phyloP scores from a whole-genome alignment of 352 stramenopile species.

The Phytophthora agathidicida region DNA sequence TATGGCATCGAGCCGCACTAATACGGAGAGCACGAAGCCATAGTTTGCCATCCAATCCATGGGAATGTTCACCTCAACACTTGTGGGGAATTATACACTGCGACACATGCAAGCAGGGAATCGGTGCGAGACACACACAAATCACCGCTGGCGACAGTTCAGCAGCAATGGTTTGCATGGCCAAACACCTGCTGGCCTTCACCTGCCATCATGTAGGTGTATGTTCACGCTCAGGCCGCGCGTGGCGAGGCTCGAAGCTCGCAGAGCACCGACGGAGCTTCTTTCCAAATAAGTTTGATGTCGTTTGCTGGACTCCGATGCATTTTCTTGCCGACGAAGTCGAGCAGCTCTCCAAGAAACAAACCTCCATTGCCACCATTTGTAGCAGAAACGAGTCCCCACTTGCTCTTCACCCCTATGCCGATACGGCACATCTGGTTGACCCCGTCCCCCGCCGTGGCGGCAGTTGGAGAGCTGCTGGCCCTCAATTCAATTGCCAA shows the following conservation, averaged over 20 bases:
- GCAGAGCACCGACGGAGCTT: slow-evolving; percentile 4
- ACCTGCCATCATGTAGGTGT: too few species aligned
- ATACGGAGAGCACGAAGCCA: not conserved
- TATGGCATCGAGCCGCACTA: too few species aligned
- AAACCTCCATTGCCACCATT: slow-evolving; percentile 11
- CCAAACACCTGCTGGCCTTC: not conserved
- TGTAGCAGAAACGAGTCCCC: slow-evolving; percentile 40
- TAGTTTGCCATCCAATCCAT: slow-evolving; percentile 3
- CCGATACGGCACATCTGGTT: slow-evolving; percentile 26
- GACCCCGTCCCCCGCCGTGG: slow-evolving; percentile 30
- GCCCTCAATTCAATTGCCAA: slow-evolving; percentile 36
- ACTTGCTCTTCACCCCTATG: slow-evolving; percentile 27
- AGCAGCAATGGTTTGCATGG: slow-evolving; percentile 20
- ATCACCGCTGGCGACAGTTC: slow-evolving; percentile 38
- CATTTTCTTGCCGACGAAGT: slow-evolving; percentile 4
- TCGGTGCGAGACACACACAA: slow-evolving; percentile 14
- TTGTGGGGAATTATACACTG: slow-evolving; percentile 29
- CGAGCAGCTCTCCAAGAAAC: slow-evolving; percentile 14
- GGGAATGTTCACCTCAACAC: slow-evolving; percentile 4
- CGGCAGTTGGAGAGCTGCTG: slow-evolving; percentile 15
- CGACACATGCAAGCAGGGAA: slow-evolving; percentile 19
- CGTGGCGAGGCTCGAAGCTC: not conserved
- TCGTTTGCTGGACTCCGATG: slow-evolving; percentile 19
- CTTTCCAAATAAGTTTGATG: slow-evolving; percentile 30
- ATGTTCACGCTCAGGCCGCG: not conserved